These are phyloP conservation scores for Guadua angustifolia DNA, from an alignment of 176 grass and related monocot genomes.

Conservation along the genomic window DNA sequence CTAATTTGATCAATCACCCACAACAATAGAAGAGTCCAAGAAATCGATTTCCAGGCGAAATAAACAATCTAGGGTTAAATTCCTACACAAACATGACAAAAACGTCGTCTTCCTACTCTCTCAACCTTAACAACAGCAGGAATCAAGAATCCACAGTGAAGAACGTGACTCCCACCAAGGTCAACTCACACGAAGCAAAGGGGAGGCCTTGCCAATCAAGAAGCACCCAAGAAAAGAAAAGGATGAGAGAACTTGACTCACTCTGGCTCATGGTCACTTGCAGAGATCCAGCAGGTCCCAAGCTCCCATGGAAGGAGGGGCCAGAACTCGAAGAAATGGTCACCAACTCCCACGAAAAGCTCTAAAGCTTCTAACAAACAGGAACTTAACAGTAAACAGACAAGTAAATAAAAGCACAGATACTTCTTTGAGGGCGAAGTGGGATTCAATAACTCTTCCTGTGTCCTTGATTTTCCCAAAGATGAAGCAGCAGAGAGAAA, in stretches of 20 bases:
- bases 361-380: not conserved
- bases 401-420: not conserved
- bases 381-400: not conserved
- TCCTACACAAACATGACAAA: not conserved
- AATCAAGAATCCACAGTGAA: slow-evolving; percentile 23
- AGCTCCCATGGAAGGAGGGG: slow-evolving; percentile 45
- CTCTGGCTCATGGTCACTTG: slow-evolving; percentile 58
- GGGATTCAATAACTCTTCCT: not conserved
- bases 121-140: not conserved
- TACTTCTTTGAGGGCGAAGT: not conserved
- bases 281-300: slow-evolving; percentile 52
- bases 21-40: slow-evolving; percentile 1
- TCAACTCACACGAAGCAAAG: slow-evolving; percentile 40
- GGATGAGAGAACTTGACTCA: slow-evolving; percentile 33
- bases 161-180: slow-evolving; percentile 24
- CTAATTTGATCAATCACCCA: not conserved
- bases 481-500: not conserved
- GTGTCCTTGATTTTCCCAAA: not conserved
- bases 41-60: not conserved
- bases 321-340: slow-evolving; percentile 24
- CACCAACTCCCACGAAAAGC: slow-evolving; percentile 17
- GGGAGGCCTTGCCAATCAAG: slow-evolving; percentile 10
- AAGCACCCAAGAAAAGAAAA: slow-evolving; percentile 14
- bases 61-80: not conserved
- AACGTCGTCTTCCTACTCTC: not conserved